Evolutionary conservation across 108 stramenopile species (phyloP), one percentile per base, ranked within the genome.

Genomic region (Asterionellopsis glacialis): DNA sequence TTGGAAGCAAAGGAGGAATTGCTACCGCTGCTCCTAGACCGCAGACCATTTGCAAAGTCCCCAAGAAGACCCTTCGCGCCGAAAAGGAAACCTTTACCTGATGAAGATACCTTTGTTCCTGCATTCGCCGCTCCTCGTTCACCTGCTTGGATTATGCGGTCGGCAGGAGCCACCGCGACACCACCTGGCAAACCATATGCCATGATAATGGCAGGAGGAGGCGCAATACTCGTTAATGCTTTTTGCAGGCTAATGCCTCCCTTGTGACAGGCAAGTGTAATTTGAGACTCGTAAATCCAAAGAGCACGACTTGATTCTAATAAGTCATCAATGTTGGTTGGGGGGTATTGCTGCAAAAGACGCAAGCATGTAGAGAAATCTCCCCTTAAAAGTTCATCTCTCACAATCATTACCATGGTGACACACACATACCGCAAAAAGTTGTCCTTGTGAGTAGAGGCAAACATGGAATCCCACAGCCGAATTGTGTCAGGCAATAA

Each of bases 381-480:
- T 9, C 90, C 83, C 16, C 57, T 47, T 11, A 97, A 70, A 22
- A 98, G 64, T 52, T 82, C 57, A 13, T 90, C 78, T 16, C 98
- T 80, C 39, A 97, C 83, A 38, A 76, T 68, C 68, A 94, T 75
- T 12, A 98, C 79, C 91, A 98, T 96, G 23, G 95, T 88, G 15
- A 87, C 88, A 56, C 94, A 92, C 27, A 90, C 88, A 60, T 94
- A 93, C n/a, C 94, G 77, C 24, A 96, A 65, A 54, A 94, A 95
- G 43, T 87, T 84, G 59, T 91, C 94, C 64, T 95, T 93, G 64
- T 93, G 88, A 1, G 89, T 90, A 23, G 83, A 78, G 19, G 96
- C 85, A 61, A 98, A 97, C 76, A 98, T 90, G 63, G 74, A 75
- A 66, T 98, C 98, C 98, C 98, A 98, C 14, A 98, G 75, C 14